Evolutionary conservation across 495 filamentous ascomycete species (phyloP).

Genomic region (Penicillium tannophilum): DNA sequence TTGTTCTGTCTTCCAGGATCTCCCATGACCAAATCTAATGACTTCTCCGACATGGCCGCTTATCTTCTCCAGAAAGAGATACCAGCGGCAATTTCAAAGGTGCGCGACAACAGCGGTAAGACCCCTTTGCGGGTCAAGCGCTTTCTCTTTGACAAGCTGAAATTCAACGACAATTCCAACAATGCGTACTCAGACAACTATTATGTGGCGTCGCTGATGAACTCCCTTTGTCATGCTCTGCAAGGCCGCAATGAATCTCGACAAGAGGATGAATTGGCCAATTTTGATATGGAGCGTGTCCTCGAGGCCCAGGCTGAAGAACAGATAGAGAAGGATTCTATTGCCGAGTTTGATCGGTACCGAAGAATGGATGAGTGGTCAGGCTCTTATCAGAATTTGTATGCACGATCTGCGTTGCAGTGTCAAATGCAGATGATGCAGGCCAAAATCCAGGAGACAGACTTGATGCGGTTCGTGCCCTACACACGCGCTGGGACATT

Average conservation of each 20-base stretch:
- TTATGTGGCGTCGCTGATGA: constrained; percentile 82
- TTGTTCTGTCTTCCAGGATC: constrained; percentile 80
- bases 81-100: constrained; percentile 72
- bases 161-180: constrained; percentile 89
- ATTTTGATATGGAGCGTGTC: constrained; percentile 51
- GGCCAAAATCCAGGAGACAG: constrained; percentile 62
- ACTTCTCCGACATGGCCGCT: constrained; percentile 80
- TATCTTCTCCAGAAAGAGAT: constrained; percentile 85
- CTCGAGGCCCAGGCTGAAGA: constrained; percentile 59
- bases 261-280: constrained; percentile 41
- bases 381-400: constrained; percentile 86
- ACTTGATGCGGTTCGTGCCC: constrained; percentile 70
- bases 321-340: constrained; percentile 66
- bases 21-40: constrained; percentile 78
- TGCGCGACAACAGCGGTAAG: constrained; percentile 73
- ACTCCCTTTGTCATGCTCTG: constrained; percentile 74
- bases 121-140: constrained; percentile 73
- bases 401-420: constrained; percentile 79
- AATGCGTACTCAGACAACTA: constrained; percentile 86
- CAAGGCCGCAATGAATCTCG: constrained; percentile 52
- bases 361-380: constrained; percentile 94
- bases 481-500: constrained; percentile 79
- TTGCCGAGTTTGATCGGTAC: constrained; percentile 87
- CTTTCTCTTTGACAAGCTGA: constrained; percentile 84
- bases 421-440: constrained; percentile 75